phyloP scores from a whole-genome alignment of 108 stramenopile species.

The Cylindrotheca fusiformis region DNA sequence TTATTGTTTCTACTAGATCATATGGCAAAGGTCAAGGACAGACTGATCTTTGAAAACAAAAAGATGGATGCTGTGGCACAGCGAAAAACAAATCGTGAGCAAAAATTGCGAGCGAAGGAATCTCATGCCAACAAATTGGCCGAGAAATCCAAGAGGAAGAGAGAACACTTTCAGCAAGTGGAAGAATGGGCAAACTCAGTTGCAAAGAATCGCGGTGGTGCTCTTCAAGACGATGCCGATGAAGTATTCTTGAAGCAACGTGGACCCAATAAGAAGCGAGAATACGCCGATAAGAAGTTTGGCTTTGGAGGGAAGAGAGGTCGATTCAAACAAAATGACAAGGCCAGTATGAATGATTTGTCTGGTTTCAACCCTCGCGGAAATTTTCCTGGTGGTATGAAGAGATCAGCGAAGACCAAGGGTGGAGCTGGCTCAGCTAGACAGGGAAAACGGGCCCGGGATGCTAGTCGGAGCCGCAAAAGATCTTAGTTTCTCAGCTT shows the following conservation, averaged over 20 bases:
- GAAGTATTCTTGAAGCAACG: slow-evolving; percentile 21
- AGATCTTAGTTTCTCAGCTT: slow-evolving; percentile 2
- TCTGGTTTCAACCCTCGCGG: slow-evolving; percentile 78
- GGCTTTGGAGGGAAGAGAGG: slow-evolving; percentile 83
- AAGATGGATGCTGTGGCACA: slow-evolving; percentile 97
- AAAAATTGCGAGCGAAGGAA: slow-evolving; percentile 53
- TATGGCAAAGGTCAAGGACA: slow-evolving; percentile 96
- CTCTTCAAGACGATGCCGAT: slow-evolving; percentile 51
- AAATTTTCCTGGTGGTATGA: slow-evolving; percentile 75
- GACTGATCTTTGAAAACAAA: slow-evolving; percentile 96
- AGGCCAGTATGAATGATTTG: slow-evolving; percentile 72
- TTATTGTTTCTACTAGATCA: slow-evolving; percentile 42
- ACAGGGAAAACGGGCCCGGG: slow-evolving; percentile 78
- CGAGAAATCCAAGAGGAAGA: slow-evolving; percentile 90
- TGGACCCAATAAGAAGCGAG: slow-evolving; percentile 58
- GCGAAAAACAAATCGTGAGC: slow-evolving; percentile 54
- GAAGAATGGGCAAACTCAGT: slow-evolving; percentile 88
- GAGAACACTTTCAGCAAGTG: slow-evolving; percentile 75
- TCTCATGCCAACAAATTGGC: slow-evolving; percentile 76
- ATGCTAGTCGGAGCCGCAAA: slow-evolving; percentile 45
- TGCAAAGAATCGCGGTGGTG: slow-evolving; percentile 54
- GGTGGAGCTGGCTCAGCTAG: slow-evolving; percentile 51
- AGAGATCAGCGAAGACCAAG: slow-evolving; percentile 40
- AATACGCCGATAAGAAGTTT: slow-evolving; percentile 64
- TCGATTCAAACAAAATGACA: slow-evolving; percentile 88